These are phyloP conservation scores for Diplosphaera chodatii DNA, from an alignment of 139 green algal genomes.

Conservation along the genomic window DNA sequence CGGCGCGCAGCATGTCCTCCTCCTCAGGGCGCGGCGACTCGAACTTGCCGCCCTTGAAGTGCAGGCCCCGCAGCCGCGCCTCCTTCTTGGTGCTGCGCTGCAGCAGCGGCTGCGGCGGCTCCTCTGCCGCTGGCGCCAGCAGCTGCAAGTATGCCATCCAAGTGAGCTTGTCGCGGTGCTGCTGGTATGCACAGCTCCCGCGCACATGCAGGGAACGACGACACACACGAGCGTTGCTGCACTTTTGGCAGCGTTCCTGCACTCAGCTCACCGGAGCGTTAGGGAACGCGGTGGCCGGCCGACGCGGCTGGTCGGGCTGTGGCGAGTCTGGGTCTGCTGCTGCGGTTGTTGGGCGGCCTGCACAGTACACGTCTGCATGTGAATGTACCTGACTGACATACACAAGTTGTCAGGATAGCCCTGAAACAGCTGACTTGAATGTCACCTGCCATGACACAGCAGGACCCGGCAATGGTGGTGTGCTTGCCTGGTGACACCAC, in stretches of 20 bases:
- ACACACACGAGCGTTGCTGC: too few relatives aligned
- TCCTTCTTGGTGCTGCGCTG: conserved; percentile 56
- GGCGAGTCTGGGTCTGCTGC: not conserved
- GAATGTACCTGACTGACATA: too few relatives aligned
- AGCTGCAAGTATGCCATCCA: too few relatives aligned
- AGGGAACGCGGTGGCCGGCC: conserved; percentile 1
- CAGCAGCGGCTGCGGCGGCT: conserved; percentile 26
- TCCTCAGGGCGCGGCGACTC: conserved; percentile 63
- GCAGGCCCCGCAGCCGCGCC: conserved; percentile 34
- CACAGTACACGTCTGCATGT: too few relatives aligned
- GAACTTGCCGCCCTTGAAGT: conserved; percentile 58
- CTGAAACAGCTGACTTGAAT: too few relatives aligned
- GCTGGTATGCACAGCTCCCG: too few relatives aligned
- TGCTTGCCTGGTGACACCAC: not conserved
- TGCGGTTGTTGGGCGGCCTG: not conserved
- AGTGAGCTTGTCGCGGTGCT: too few relatives aligned
- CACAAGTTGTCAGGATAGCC: too few relatives aligned
- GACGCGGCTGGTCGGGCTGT: not conserved
- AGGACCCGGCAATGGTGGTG: too few relatives aligned
- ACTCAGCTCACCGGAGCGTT: not conserved
- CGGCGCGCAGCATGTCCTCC: conserved; percentile 45
- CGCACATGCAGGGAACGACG: too few relatives aligned
- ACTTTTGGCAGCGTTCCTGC: too few relatives aligned
- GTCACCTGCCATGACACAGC: too few relatives aligned
- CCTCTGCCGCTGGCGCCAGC: not conserved